phyloP scores from a whole-genome alignment of 2,329 filamentous ascomycete genomes.

The Cordyceps pruinosa region DNA sequence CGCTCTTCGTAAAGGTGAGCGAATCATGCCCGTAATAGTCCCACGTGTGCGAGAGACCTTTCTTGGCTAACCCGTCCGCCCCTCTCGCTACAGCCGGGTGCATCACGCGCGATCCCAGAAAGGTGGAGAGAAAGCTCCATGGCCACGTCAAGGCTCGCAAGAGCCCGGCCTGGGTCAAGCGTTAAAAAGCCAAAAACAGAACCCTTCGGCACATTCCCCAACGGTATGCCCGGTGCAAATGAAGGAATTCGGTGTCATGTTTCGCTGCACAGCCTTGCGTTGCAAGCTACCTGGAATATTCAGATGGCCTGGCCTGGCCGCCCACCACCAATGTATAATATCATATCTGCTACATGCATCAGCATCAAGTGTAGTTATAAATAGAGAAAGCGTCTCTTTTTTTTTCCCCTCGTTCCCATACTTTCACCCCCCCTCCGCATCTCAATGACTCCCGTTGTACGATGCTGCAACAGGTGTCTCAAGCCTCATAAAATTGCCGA shows the following conservation, averaged over 20 bases:
- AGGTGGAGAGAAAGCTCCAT: slow-evolving; percentile 96
- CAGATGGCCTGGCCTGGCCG: neutral
- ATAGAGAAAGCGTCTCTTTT: slow-evolving; percentile 7
- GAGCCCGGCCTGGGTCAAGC: slow-evolving; percentile 97
- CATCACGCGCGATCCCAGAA: slow-evolving; percentile 83
- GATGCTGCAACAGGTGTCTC: neutral
- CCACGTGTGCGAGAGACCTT: neutral
- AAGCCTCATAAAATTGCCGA: too few relatives aligned
- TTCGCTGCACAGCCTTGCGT: neutral
- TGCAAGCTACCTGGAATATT: neutral
- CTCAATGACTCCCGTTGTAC: neutral
- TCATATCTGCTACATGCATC: slow-evolving; percentile 1
- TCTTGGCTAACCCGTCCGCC: slow-evolving; percentile 11
- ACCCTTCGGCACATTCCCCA: neutral
- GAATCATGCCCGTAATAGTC: neutral
- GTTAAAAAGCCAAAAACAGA: slow-evolving; percentile 30
- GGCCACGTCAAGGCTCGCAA: slow-evolving; percentile 95
- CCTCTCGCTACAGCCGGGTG: slow-evolving; percentile 63
- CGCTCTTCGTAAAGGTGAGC: slow-evolving; percentile 77
- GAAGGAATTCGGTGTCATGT: neutral
- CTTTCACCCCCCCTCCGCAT: neutral
- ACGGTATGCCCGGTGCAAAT: neutral
- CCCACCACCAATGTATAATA: slow-evolving; percentile 3
- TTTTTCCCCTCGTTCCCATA: neutral
- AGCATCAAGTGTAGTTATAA: slow-evolving; percentile 4